These are phyloP conservation scores for Tritrichomonas musculus DNA, from an alignment of 208 protist species.

Conservation along the genomic window DNA sequence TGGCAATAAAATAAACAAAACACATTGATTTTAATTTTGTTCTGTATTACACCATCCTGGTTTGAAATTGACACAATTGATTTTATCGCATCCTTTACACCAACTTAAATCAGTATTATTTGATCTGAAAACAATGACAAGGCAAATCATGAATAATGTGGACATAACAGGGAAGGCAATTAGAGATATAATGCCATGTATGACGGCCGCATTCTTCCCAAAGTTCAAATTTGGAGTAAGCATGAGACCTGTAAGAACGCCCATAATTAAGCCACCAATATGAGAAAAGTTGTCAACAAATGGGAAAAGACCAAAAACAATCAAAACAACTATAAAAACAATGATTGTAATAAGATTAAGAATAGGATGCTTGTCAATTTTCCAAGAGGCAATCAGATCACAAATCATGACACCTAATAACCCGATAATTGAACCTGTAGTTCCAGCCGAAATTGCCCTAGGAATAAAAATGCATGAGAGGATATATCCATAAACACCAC, in stretches of 20 bases:
- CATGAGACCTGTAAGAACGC: not conserved
- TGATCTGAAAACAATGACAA: not conserved
- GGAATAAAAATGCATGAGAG: not conserved
- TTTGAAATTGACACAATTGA: not conserved
- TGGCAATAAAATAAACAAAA: no score
- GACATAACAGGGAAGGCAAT: not conserved
- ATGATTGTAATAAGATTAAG: not conserved
- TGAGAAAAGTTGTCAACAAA: not conserved
- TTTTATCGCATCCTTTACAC: not conserved
- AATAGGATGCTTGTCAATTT: no score
- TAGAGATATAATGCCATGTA: not conserved
- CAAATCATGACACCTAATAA: not conserved
- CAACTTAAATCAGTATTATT: not conserved
- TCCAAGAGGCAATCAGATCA: not conserved
- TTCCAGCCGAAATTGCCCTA: not conserved
- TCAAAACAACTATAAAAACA: not conserved
- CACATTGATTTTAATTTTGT: not conserved
- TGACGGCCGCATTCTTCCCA: not conserved
- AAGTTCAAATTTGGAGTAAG: not conserved
- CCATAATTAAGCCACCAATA: conserved; percentile 17
- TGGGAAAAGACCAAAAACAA: not conserved
- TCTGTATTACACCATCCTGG: not conserved
- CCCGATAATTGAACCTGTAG: not conserved
- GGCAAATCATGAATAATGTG: not conserved
- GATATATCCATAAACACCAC: not conserved